A percentile compares a stretch with the other conserved stretches of the same genome.
phyloP scores from a whole-genome alignment of 768 basidiomycete species.

The Mycena rosella region DNA sequence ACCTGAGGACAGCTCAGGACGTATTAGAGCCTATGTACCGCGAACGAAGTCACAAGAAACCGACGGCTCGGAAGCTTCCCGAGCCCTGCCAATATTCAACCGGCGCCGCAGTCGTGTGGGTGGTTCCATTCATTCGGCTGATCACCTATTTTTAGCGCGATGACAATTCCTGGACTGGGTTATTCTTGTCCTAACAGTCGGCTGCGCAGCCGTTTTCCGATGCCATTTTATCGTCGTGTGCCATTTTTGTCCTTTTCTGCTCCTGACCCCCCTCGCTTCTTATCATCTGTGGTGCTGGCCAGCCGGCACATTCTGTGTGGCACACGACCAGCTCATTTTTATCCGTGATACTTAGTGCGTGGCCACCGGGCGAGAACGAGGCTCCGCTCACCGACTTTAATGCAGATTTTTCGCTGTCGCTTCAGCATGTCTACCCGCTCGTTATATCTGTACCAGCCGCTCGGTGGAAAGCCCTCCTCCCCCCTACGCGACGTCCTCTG shows the following conservation, averaged over 20 bases:
- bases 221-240: conserved; percentile 2
- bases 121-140: too few relatives aligned
- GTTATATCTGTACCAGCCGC: conserved; percentile 18
- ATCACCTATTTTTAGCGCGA: not conserved
- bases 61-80: not conserved
- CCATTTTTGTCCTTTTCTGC: not conserved
- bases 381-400: not conserved
- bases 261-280: not conserved
- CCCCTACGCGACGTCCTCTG: conserved; percentile 14
- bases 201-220: conserved; percentile 11
- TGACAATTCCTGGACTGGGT: not conserved
- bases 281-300: not conserved
- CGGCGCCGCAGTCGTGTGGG: not conserved
- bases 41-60: too few relatives aligned
- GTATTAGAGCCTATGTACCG: too few relatives aligned
- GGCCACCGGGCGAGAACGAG: not conserved
- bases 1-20: too few relatives aligned
- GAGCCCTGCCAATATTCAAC: not conserved
- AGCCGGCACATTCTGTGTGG: not conserved
- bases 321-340: conserved; percentile 9
- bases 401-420: not conserved
- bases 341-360: conserved; percentile 12
- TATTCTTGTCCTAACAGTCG: conserved; percentile 16
- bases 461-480: not conserved
- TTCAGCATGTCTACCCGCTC: conserved; percentile 12